Base-by-base conservation (phyloP, 1,284 basidiomycete genomes). In the Amylostereum areolatum region DNA sequence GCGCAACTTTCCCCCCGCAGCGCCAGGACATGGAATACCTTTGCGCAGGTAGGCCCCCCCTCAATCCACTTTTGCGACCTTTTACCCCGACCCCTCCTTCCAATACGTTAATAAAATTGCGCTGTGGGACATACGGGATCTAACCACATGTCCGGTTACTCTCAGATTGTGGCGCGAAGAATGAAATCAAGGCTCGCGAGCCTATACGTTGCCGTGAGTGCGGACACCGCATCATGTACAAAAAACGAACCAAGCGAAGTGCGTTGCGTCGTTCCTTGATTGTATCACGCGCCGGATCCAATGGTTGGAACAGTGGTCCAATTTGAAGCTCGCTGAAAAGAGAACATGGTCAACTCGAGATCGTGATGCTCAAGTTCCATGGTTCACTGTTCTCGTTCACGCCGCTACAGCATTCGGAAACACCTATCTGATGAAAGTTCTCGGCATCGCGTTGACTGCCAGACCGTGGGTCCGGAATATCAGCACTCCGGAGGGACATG, bases 201-300 rank as follows among this genome's bases (percentile, higher is more conserved):
- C 92, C 93, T 41, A 97, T 98, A 59, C 86, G 96, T 50, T 99
- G 96, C 72, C 80, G 90, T 60, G 94, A 98, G 66, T 99, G 96
- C 63, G 96, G 96, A 2, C 96, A 97, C 68, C 85, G 96, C 55
- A 95, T 99, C 66, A 97, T 99, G 92, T 98, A 97, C 75, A 99
- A 99, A 74, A 97, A 97, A 69, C 75, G 96, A 60, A 97, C 95
- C 18, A 92, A 85, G 65, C 78, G 92, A 74, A 97, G 96, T 98
- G 65, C 66, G 91, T 83, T n/a, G 45, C 33, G 18, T 44, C 49
- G 34, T 55, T 52, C 28, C 34, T 44, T 40, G 11, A 42, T 36
- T 46, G 10, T 52, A 49, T 54, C 55, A 27, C 34, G 47, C 41
- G 50, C 56, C 52, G 54, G 12, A 27, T n/a, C 52, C 58, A 31